Evolutionary conservation across 129 eudicot genomes (phyloP).

Genomic region (Escallonia herrerae): DNA sequence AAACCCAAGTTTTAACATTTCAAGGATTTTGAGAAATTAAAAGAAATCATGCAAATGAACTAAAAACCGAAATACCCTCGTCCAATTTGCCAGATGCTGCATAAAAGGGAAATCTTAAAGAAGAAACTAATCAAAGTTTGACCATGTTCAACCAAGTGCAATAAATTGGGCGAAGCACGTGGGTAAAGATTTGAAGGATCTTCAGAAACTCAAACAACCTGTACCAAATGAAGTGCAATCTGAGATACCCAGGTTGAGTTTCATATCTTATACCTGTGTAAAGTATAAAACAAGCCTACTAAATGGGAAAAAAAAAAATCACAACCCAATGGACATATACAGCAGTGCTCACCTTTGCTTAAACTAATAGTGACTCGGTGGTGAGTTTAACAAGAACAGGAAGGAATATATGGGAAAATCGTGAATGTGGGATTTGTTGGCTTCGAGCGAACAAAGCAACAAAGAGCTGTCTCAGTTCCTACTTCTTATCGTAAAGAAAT

Average conservation of each 20-base stretch:
- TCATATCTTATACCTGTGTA: neutral
- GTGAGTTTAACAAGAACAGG: constrained; percentile 12
- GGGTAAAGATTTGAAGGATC: too few species aligned
- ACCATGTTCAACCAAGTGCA: too few species aligned
- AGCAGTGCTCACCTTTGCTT: constrained; percentile 30
- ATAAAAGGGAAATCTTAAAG: too few species aligned
- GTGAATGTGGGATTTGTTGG: constrained; percentile 13
- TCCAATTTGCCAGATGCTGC: too few species aligned
- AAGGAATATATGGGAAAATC: constrained; percentile 7
- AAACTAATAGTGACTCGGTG: constrained; percentile 20
- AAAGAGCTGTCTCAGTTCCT: too few species aligned
- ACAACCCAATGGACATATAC: neutral
- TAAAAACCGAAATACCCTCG: too few species aligned
- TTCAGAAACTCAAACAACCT: too few species aligned
- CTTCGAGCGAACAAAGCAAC: neutral
- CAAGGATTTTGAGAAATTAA: too few species aligned
- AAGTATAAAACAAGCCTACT: neutral
- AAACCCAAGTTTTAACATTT: neutral
- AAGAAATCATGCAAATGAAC: too few species aligned
- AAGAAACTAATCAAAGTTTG: too few species aligned
- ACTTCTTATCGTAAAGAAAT: too few species aligned
- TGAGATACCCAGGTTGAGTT: neutral
- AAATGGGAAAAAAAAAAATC: neutral
- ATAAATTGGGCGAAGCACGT: too few species aligned
- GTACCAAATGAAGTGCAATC: neutral